These are phyloP conservation scores for Lactifluus subvellereus DNA, from an alignment of 768 basidiomycete genomes.

Conservation along the genomic window DNA sequence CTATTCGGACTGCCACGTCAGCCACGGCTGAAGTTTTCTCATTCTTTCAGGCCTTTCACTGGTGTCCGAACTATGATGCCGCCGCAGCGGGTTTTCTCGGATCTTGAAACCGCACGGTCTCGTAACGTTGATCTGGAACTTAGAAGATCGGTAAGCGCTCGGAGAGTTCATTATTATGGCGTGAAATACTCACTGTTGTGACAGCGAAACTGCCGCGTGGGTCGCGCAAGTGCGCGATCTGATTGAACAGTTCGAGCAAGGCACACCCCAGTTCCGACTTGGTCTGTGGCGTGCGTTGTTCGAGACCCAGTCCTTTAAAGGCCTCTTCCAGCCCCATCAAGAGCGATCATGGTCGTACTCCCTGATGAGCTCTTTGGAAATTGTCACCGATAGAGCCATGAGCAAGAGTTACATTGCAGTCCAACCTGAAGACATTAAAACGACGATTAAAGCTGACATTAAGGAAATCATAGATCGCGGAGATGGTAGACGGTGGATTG, in stretches of 20 bases:
- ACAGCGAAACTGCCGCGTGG: slow-evolving; percentile 61
- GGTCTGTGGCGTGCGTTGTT: slow-evolving; percentile 70
- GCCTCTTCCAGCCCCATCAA: slow-evolving; percentile 52
- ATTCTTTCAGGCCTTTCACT: slow-evolving; percentile 74
- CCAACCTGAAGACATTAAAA: slow-evolving; percentile 52
- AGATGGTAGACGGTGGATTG: slow-evolving; percentile 67
- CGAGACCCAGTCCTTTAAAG: slow-evolving; percentile 52
- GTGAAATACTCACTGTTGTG: neutral
- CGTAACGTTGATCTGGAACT: slow-evolving; percentile 81
- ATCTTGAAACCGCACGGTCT: slow-evolving; percentile 72
- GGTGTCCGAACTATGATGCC: slow-evolving; percentile 75
- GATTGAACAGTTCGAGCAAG: slow-evolving; percentile 62
- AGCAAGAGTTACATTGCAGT: slow-evolving; percentile 85
- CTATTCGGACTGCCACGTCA: slow-evolving; percentile 2
- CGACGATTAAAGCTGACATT: slow-evolving; percentile 45
- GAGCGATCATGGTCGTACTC: slow-evolving; percentile 51
- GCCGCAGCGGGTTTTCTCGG: slow-evolving; percentile 68
- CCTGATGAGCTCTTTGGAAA: slow-evolving; percentile 48
- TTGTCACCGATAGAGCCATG: slow-evolving; percentile 57
- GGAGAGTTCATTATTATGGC: neutral
- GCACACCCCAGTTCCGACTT: slow-evolving; percentile 78
- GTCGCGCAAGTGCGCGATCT: slow-evolving; percentile 64
- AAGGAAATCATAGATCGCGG: slow-evolving; percentile 51
- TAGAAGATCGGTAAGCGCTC: slow-evolving; percentile 64
- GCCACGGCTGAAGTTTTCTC: slow-evolving; percentile 9